phyloP scores from a whole-genome alignment of 352 stramenopile species.

The Blastocystis sp. region DNA sequence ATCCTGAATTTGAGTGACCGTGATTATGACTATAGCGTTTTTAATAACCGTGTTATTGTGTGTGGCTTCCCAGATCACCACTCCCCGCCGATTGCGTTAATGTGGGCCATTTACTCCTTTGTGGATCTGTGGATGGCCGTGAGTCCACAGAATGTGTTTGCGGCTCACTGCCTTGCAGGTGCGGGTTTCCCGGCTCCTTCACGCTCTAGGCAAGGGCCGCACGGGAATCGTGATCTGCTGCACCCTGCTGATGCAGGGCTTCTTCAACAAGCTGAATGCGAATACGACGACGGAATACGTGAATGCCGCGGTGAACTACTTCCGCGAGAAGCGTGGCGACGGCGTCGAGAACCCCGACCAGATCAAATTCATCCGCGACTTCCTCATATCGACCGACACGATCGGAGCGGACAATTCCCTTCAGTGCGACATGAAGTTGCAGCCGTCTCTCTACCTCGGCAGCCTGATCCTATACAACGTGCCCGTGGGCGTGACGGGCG shows the following conservation, averaged over 20 bases:
- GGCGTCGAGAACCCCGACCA: constrained; percentile 63
- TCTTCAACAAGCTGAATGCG: constrained; percentile 61
- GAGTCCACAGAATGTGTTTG: constrained; percentile 35
- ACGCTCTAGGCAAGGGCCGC: constrained; percentile 31
- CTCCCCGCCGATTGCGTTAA: constrained; percentile 51
- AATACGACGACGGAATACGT: constrained; percentile 67
- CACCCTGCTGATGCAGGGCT: constrained; percentile 61
- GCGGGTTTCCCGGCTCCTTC: background rate
- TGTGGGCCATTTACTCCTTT: constrained; percentile 66
- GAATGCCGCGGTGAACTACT: constrained; percentile 66
- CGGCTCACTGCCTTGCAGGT: constrained; percentile 60
- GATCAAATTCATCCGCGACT: constrained; percentile 69
- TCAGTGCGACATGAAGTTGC: constrained; percentile 59
- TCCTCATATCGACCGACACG: constrained; percentile 48
- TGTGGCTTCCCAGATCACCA: constrained; percentile 62
- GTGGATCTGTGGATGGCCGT: constrained; percentile 65
- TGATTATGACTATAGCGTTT: constrained; percentile 53
- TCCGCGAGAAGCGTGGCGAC: constrained; percentile 61
- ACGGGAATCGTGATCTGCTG: constrained; percentile 67
- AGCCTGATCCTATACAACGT: constrained; percentile 66
- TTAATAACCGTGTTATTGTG: constrained; percentile 56
- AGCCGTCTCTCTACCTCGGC: constrained; percentile 54
- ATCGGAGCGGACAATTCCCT: constrained; percentile 58
- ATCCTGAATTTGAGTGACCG: constrained; percentile 52
- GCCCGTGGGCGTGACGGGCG: constrained; percentile 9